Evolutionary conservation across 192 early-diverging fungal species (phyloP).

Genomic region (Glomus cerebriforme): DNA sequence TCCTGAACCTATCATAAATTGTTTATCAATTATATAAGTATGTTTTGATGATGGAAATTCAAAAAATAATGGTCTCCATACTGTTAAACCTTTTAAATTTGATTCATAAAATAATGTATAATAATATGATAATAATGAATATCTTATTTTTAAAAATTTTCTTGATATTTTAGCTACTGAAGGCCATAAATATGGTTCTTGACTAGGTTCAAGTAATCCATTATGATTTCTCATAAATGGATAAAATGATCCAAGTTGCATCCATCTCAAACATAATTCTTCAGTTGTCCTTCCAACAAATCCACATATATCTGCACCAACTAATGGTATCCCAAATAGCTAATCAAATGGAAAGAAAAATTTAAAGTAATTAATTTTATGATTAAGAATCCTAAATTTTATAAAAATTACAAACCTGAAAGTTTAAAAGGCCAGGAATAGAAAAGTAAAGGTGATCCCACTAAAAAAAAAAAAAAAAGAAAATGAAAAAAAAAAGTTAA

Average conservation of each 20-base stretch:
- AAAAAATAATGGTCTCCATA: conserved; percentile 61
- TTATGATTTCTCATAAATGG: conserved; percentile 71
- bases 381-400: background rate
- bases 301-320: conserved; percentile 74
- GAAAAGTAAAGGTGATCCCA: conserved; percentile 63
- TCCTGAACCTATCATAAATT: conserved; percentile 60
- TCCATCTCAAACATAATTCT: conserved; percentile 70
- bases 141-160: conserved; percentile 59
- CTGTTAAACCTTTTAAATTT: conserved; percentile 50
- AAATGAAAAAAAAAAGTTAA: background rate
- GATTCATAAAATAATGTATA: conserved; percentile 60
- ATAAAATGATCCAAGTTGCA: conserved; percentile 64
- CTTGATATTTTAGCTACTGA: conserved; percentile 56
- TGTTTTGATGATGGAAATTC: conserved; percentile 43
- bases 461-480: background rate
- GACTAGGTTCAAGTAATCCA: conserved; percentile 40
- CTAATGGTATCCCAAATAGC: conserved; percentile 70
- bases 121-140: conserved; percentile 62
- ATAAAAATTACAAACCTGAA: conserved; percentile 42
- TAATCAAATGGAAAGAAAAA: background rate
- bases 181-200: conserved; percentile 69
- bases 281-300: conserved; percentile 61
- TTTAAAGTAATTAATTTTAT: background rate
- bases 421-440: conserved; percentile 60
- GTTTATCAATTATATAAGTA: conserved; percentile 51